These are phyloP conservation scores for Domatiomyces catenatus DNA, from an alignment of 2,329 filamentous ascomycete genomes.

Conservation along the genomic window DNA sequence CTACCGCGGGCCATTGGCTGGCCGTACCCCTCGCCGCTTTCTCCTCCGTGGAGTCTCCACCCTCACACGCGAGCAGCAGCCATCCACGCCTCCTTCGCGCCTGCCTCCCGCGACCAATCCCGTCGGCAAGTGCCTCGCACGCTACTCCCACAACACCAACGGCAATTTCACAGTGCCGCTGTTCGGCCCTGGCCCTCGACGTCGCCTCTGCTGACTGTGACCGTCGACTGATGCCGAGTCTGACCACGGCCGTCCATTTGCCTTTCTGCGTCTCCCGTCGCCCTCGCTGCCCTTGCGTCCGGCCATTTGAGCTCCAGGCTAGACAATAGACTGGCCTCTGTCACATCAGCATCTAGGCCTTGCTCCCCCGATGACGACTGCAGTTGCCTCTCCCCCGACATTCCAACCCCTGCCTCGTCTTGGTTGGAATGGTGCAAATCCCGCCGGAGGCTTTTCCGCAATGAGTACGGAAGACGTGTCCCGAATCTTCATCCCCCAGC, in stretches of 20 bases:
- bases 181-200: not conserved
- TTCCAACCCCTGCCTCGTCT: slow-evolving; percentile 46
- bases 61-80: slow-evolving; percentile 9
- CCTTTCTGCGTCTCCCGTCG: slow-evolving; percentile 3
- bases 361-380: slow-evolving; percentile 39
- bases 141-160: not conserved
- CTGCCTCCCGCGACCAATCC: not conserved
- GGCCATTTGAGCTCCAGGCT: not conserved
- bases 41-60: slow-evolving; percentile 3
- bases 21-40: no score
- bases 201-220: not conserved
- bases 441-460: slow-evolving; percentile 47
- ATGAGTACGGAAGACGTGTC: slow-evolving; percentile 74
- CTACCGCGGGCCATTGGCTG: not conserved
- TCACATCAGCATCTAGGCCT: not conserved
- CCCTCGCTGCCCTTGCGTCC: not conserved
- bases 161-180: not conserved
- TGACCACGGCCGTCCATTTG: slow-evolving; percentile 5
- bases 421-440: slow-evolving; percentile 47
- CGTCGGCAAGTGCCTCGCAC: not conserved
- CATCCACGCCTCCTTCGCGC: not conserved
- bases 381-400: slow-evolving; percentile 49
- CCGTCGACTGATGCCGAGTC: slow-evolving; percentile 15
- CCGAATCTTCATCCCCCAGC: slow-evolving; percentile 68
- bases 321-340: not conserved